Evolutionary conservation across 345 rosid species (phyloP), one percentile per base, ranked within the genome.

Genomic region (Hypericum perforatum): DNA sequence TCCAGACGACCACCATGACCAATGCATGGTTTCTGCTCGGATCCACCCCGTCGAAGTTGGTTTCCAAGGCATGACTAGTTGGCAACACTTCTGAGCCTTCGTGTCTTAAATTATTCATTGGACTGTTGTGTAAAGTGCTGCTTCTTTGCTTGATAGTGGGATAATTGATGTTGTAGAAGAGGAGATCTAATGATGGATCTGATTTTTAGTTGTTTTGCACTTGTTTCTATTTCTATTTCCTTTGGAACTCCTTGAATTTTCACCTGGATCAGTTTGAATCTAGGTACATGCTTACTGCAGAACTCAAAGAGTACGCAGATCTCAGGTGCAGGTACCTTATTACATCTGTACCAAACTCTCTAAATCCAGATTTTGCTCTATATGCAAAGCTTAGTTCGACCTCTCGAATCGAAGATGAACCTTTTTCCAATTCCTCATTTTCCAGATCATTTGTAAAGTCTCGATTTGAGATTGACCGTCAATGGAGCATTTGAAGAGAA

Each of bases 201-300:
- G 47, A 50, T 69, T 43, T 54, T 58, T 44, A 57, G 44, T 51
- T 61, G 58, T 59, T 54, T 48, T 43, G 14, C 58, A 63, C 14
- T 58, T 58, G 37, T 45, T 70, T 45, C 60, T 54, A 57, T 60
- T n/a, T 57, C 9, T n/a, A n/a, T n/a, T n/a, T n/a, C 43, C 45
- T 66, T 56, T 69, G 61, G 46, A 65, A 42, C 52, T 49, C 56
- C 54, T 49, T 53, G 62, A 67, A 53, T 60, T 65, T 74, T 63
- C 53, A 69, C 75, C 70, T 63, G 72, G 65, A 54, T 55, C 54
- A 61, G 47, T 70, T 67, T 74, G 69, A 68, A 73, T 58, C 68
- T 53, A 59, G 71, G 66, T 73, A 53, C 72, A 37, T 7, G 52
- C 45, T 14, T 57, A 41, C 64, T 53, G 39, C 64, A 46, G 61